These are phyloP conservation scores for Acanthamoeba pearcei DNA, from an alignment of 208 protist genomes.

Conservation along the genomic window DNA sequence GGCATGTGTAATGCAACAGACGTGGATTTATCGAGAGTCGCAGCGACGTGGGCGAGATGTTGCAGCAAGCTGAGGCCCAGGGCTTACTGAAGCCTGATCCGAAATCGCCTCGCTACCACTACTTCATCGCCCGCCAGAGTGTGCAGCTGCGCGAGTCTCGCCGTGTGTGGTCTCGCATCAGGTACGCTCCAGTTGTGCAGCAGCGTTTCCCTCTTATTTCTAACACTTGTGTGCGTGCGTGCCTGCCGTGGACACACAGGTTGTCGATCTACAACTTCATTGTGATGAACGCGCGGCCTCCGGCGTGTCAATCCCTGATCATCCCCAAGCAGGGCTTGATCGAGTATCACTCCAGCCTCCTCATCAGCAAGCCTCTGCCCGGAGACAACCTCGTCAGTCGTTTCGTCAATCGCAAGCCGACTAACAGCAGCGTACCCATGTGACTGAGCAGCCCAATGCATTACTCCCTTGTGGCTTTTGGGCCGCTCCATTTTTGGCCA, in stretches of 20 bases:
- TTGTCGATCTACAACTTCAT: slow-evolving; percentile 3
- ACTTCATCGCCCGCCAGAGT: background rate
- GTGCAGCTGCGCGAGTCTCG: background rate
- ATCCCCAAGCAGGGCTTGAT: background rate
- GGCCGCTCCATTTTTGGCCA: too few relatives aligned
- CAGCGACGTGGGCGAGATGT: background rate
- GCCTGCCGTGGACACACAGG: too few relatives aligned
- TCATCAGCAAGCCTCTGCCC: background rate
- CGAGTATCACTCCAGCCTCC: background rate
- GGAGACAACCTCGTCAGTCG: background rate
- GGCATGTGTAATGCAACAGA: too few relatives aligned
- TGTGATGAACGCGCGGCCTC: background rate
- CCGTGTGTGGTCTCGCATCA: background rate
- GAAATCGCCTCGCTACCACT: background rate
- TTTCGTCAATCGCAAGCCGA: background rate
- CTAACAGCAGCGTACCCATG: too few relatives aligned
- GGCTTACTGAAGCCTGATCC: slow-evolving; percentile 10
- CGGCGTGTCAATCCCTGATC: background rate
- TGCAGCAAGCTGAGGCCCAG: background rate
- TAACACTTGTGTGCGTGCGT: background rate
- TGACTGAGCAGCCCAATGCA: too few relatives aligned
- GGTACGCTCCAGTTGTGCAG: background rate
- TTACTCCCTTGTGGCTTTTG: too few relatives aligned
- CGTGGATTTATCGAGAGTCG: background rate
- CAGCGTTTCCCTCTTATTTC: background rate